Evolutionary conservation across 179 eudicot species (phyloP).

Genomic region (Heliamphora pulchella): DNA sequence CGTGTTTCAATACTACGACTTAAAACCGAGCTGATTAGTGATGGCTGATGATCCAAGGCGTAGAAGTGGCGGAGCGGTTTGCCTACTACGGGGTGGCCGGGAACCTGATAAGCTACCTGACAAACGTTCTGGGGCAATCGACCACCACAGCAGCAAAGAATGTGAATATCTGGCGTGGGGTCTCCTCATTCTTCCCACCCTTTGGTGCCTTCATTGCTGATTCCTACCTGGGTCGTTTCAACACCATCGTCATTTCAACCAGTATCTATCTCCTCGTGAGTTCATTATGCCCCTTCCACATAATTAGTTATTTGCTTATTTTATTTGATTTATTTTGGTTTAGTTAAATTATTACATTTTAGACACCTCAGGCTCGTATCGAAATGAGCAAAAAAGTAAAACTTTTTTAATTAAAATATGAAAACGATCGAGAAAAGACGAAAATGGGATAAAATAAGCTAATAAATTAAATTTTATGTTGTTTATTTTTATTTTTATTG

Average conservation of each 20-base stretch:
- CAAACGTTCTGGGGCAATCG: slow-evolving; percentile 32
- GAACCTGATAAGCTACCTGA: slow-evolving; percentile 56
- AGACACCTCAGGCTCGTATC: too few relatives aligned
- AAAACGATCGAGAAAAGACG: too few relatives aligned
- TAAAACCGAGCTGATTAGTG: neutral
- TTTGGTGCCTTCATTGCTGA: slow-evolving; percentile 73
- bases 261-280: slow-evolving; percentile 47
- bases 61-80: slow-evolving; percentile 72
- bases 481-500: too few relatives aligned
- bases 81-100: slow-evolving; percentile 63
- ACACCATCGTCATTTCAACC: slow-evolving; percentile 51
- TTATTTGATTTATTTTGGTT: too few relatives aligned
- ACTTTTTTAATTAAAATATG: too few relatives aligned
- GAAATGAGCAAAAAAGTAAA: too few relatives aligned
- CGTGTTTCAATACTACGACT: too few relatives aligned
- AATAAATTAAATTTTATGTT: too few relatives aligned
- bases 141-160: slow-evolving; percentile 54
- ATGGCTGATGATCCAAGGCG: slow-evolving; percentile 25
- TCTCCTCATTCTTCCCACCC: slow-evolving; percentile 44
- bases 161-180: slow-evolving; percentile 63
- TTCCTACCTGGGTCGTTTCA: slow-evolving; percentile 64
- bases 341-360: neutral
- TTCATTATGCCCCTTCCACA: neutral
- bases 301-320: neutral
- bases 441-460: too few relatives aligned